Percentiles rank a stretch among this genome's conserved stretches.
Evolutionary conservation across 805 yeast genomes (phyloP).

Genomic region (Yarrowia sp.): DNA sequence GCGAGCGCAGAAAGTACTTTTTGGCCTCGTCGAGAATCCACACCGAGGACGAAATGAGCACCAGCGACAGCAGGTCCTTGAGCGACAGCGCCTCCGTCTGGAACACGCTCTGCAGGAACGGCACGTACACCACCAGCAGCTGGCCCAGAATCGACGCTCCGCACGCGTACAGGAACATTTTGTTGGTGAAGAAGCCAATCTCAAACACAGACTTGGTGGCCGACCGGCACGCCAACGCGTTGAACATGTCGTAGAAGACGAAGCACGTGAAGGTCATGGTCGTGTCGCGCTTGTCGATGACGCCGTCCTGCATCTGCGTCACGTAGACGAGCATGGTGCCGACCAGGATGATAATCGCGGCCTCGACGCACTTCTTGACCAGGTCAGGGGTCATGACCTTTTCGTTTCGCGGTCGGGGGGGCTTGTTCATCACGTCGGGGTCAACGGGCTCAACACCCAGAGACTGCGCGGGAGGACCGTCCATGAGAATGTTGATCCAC

Average conservation of each 20-base stretch:
- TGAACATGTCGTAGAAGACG: conserved; percentile 94
- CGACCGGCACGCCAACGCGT: conserved; percentile 92
- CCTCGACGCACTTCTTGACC: conserved; percentile 67
- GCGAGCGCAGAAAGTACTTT: conserved; percentile 45
- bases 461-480: conserved; percentile 98
- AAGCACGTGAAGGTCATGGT: conserved; percentile 99
- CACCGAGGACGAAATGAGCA: conserved; percentile 70
- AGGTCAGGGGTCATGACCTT: conserved; percentile 72
- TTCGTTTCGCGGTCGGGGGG: conserved; percentile 90
- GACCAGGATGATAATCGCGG: conserved; percentile 70
- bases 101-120: conserved; percentile 87
- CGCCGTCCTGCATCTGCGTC: conserved; percentile 77
- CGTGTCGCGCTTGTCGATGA: conserved; percentile 89
- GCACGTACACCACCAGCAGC: conserved; percentile 86
- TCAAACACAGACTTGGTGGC: conserved; percentile 78
- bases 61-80: conserved; percentile 64
- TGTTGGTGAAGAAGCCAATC: conserved; percentile 71
- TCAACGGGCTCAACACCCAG: conserved; percentile 97
- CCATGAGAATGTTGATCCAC: conserved; percentile 97
- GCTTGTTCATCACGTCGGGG: conserved; percentile 89
- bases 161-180: conserved; percentile 92
- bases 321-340: conserved; percentile 89
- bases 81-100: conserved; percentile 88
- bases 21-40: conserved; percentile 81
- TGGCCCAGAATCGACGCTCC: conserved; percentile 86